phyloP scores from a whole-genome alignment of 2,329 filamentous ascomycete genomes.

The Fonsecaea multimorphosa region DNA sequence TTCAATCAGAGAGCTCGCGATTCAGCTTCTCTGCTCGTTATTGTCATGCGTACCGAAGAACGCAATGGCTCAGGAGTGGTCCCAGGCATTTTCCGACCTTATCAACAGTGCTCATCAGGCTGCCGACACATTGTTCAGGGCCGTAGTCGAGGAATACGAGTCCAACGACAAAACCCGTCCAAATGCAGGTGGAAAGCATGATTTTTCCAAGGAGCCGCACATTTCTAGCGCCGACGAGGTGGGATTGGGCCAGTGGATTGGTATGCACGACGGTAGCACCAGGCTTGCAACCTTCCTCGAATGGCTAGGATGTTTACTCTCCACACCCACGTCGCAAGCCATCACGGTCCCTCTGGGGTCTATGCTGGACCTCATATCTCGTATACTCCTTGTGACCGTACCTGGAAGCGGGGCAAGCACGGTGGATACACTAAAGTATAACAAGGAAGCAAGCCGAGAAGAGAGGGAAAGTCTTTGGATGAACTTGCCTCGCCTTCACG shows the following conservation, averaged over 20 bases:
- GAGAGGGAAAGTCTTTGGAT: constrained; percentile 82
- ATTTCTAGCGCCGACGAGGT: constrained; percentile 51
- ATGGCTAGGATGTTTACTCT: constrained; percentile 68
- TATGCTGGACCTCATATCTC: constrained; percentile 71
- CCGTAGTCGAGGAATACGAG: constrained; percentile 82
- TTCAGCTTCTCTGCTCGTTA: constrained; percentile 71
- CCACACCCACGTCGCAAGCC: constrained; percentile 66
- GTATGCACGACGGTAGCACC: constrained; percentile 74
- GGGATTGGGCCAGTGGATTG: constrained; percentile 72
- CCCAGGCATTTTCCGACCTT: constrained; percentile 65
- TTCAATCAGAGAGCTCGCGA: constrained; percentile 63
- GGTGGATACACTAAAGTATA: constrained; percentile 63
- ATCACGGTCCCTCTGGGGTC: constrained; percentile 71
- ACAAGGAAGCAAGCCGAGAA: constrained; percentile 75
- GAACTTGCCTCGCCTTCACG: constrained; percentile 74
- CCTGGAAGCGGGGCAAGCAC: constrained; percentile 49
- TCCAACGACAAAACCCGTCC: constrained; percentile 59
- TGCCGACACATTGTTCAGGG: constrained; percentile 77
- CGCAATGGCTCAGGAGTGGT: constrained; percentile 78
- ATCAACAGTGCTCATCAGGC: constrained; percentile 72
- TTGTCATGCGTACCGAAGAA: constrained; percentile 83
- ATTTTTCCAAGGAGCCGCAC: constrained; percentile 46
- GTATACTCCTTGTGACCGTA: constrained; percentile 71
- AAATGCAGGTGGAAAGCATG: constrained; percentile 44
- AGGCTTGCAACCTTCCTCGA: constrained; percentile 70